Evolutionary conservation across 179 eudicot genomes (phyloP).

Genomic region (Amaranthus tricolor): DNA sequence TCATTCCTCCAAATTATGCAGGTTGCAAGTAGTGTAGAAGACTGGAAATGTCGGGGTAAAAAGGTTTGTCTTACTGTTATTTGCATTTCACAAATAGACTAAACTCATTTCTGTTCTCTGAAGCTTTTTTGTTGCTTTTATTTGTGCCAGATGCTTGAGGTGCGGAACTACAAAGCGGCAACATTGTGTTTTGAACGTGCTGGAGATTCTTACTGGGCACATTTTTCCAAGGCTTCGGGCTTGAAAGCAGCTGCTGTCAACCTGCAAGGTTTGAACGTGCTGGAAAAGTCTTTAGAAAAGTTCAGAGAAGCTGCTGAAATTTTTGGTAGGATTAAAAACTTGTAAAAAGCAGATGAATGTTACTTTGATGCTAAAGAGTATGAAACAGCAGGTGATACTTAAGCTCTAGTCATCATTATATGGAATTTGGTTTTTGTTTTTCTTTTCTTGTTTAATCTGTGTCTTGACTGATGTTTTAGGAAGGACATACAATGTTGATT

Average conservation of each 20-base stretch:
- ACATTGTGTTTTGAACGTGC: constrained; percentile 66
- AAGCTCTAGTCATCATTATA: not conserved
- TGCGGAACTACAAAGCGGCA: constrained; percentile 62
- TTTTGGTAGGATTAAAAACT: constrained; percentile 48
- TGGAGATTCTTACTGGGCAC: constrained; percentile 47
- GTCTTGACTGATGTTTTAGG: no score
- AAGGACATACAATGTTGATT: no score
- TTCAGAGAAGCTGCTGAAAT: constrained; percentile 58
- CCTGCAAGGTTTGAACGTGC: constrained; percentile 29
- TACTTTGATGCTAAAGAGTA: constrained; percentile 51
- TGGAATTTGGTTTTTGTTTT: no score
- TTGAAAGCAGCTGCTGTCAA: constrained; percentile 37
- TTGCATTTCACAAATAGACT: not conserved
- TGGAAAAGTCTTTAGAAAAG: constrained; percentile 25
- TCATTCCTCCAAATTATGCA: constrained; percentile 65
- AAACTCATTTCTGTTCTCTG: not conserved
- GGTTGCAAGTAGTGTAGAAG: constrained; percentile 60
- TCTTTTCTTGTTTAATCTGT: no score
- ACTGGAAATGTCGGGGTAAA: constrained; percentile 60
- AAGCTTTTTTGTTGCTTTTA: not conserved
- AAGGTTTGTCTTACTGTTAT: constrained; percentile 39
- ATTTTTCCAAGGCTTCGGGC: constrained; percentile 50
- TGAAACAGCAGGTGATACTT: constrained; percentile 49
- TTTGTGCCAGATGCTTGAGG: constrained; percentile 45
- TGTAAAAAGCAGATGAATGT: constrained; percentile 55